Evolutionary conservation across 2,329 filamentous ascomycete genomes (phyloP).

Genomic region (Colletotrichum tamarilloi): DNA sequence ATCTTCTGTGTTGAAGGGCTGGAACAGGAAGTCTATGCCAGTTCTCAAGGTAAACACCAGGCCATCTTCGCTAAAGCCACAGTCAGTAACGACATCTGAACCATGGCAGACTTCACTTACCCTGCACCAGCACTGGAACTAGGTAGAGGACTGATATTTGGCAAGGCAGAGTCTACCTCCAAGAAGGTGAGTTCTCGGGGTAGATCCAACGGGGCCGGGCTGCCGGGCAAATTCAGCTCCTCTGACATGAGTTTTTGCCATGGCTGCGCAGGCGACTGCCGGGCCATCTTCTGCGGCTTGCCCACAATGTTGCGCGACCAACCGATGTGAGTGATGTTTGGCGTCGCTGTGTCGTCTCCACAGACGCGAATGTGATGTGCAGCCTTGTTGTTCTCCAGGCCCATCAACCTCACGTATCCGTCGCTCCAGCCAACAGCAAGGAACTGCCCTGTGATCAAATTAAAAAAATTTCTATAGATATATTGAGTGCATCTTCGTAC

Average conservation of each 20-base stretch:
- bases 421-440: conserved; percentile 88
- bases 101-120: conserved; percentile 55
- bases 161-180: conserved; percentile 80
- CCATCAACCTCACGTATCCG: conserved; percentile 80
- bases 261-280: conserved; percentile 37
- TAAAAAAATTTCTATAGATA: not conserved
- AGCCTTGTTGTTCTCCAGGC: conserved; percentile 83
- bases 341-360: conserved; percentile 48
- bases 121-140: conserved; percentile 68
- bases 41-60: conserved; percentile 76
- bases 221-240: conserved; percentile 41
- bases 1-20: conserved; percentile 69
- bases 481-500: conserved; percentile 53
- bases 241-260: conserved; percentile 46
- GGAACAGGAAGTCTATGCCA: conserved; percentile 78
- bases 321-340: conserved; percentile 62
- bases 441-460: conserved; percentile 69
- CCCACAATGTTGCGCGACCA: conserved; percentile 60
- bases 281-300: conserved; percentile 22
- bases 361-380: conserved; percentile 76
- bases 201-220: conserved; percentile 60
- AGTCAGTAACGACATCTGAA: conserved; percentile 31
- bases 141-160: conserved; percentile 79
- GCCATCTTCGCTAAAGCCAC: conserved; percentile 57
- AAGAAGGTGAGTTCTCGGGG: conserved; percentile 79